Conservation (phyloP, 2,329 filamentous ascomycete genomes). For the Hortaea sp. region DNA sequence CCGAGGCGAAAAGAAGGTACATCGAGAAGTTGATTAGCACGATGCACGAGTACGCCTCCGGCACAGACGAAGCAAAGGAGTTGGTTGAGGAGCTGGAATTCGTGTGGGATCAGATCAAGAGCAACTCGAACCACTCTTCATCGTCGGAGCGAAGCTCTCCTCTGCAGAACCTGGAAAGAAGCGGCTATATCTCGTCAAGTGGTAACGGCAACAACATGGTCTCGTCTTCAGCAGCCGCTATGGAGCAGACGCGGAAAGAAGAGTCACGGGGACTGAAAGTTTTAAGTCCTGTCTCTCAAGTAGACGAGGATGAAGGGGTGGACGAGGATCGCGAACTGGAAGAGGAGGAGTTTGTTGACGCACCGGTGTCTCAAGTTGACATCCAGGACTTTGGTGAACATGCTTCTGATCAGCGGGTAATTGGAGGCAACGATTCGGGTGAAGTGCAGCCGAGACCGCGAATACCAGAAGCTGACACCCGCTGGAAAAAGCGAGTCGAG, state of each 20-base stretch:
- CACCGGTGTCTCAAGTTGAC: constrained; percentile 37
- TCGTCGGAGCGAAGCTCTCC: constrained; percentile 20
- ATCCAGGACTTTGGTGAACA: constrained; percentile 18
- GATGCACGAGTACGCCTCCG: constrained; percentile 88
- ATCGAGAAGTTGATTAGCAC: constrained; percentile 91
- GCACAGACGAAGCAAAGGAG: constrained; percentile 74
- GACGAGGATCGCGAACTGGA: constrained; percentile 33
- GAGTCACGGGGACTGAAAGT: constrained; percentile 40
- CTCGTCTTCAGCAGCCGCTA: constrained; percentile 19
- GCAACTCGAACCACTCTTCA: constrained; percentile 37
- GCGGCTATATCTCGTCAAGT: constrained; percentile 21
- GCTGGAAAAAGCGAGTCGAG: constrained; percentile 77
- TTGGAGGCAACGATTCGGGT: constrained; percentile 5
- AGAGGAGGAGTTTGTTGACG: constrained; percentile 37
- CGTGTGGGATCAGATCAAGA: constrained; percentile 96
- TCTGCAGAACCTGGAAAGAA: constrained; percentile 23
- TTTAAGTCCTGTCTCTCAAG: constrained; percentile 77
- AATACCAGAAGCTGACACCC: constrained; percentile 31
- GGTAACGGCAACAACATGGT: constrained; percentile 15
- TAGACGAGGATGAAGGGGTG: constrained; percentile 27
- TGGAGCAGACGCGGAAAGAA: constrained; percentile 11
- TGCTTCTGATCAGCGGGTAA: not conserved
- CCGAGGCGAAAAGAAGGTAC: constrained; percentile 79
- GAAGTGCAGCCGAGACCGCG: not conserved
- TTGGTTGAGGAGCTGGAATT: constrained; percentile 94